These are phyloP conservation scores for Ophiostoma himal-ulmi DNA, from an alignment of 2,329 filamentous ascomycete genomes.

Conservation along the genomic window DNA sequence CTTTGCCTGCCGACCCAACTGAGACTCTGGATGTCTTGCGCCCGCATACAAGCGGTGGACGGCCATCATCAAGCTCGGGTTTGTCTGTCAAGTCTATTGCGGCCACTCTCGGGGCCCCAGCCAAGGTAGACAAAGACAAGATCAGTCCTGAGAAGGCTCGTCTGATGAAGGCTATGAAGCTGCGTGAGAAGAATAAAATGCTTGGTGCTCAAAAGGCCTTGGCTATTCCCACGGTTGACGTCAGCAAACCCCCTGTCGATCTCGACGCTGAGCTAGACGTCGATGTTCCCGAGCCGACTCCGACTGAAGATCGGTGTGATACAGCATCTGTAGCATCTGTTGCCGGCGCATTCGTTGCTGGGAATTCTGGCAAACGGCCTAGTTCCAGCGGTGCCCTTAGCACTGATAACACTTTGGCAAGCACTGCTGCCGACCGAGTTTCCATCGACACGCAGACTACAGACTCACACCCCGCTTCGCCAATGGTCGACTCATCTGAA, in stretches of 20 bases:
- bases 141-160: slow-evolving; percentile 86
- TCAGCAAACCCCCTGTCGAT: slow-evolving; percentile 24
- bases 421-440: slow-evolving; percentile 38
- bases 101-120: slow-evolving; percentile 37
- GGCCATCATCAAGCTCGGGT: slow-evolving; percentile 43
- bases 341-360: background rate
- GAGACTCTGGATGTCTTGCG: slow-evolving; percentile 30
- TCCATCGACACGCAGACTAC: slow-evolving; percentile 43
- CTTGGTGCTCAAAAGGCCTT: slow-evolving; percentile 33
- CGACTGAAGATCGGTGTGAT: slow-evolving; percentile 9
- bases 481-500: slow-evolving; percentile 49
- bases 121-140: slow-evolving; percentile 41
- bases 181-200: slow-evolving; percentile 73
- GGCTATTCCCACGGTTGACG: slow-evolving; percentile 29
- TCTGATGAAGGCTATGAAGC: slow-evolving; percentile 87
- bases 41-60: slow-evolving; percentile 35
- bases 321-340: slow-evolving; percentile 5
- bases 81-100: slow-evolving; percentile 39
- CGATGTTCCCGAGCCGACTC: background rate
- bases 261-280: background rate
- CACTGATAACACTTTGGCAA: background rate
- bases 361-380: slow-evolving; percentile 11
- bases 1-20: slow-evolving; percentile 35
- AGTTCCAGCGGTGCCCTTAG: slow-evolving; percentile 9
- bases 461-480: slow-evolving; percentile 55